Conservation (phyloP, 371 early-diverging fungal species). For the Coemansia sp. region DNA sequence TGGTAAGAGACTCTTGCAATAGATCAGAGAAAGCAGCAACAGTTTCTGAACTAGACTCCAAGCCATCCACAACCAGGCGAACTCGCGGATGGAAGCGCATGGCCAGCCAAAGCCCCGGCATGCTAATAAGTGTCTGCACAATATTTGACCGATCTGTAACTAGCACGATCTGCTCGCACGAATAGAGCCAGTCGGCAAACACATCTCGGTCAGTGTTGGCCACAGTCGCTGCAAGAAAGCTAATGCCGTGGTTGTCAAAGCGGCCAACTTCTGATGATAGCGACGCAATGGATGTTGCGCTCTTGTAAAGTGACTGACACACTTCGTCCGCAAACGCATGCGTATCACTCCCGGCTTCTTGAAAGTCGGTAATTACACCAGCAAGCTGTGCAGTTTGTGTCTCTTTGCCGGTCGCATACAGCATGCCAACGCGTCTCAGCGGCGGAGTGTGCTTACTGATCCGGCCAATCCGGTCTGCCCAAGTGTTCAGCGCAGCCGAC, state of each 20-base stretch:
- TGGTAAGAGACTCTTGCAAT: constrained; percentile 16
- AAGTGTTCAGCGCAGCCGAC: constrained; percentile 8
- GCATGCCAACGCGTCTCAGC: constrained; percentile 9
- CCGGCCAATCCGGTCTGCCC: constrained; percentile 23
- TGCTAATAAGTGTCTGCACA: constrained; percentile 7
- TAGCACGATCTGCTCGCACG: constrained; percentile 21
- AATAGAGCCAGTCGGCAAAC: constrained; percentile 31
- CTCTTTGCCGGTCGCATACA: constrained; percentile 13
- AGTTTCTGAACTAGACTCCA: constrained; percentile 3
- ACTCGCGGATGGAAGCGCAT: constrained; percentile 20
- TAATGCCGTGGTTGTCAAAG: not conserved
- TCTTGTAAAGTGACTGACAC: not conserved
- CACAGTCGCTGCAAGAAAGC: constrained; percentile 8
- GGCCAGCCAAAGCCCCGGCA: constrained; percentile 3
- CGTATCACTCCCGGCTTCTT: not conserved
- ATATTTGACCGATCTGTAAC: constrained; percentile 16
- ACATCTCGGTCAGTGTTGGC: not conserved
- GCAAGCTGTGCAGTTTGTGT: constrained; percentile 9
- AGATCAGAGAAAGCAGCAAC: constrained; percentile 9
- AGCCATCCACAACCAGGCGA: constrained; percentile 7
- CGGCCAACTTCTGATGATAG: not conserved
- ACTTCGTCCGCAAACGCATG: not conserved
- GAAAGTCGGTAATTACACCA: not conserved
- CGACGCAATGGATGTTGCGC: not conserved
- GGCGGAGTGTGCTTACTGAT: not conserved